A percentile compares a stretch with the other conserved stretches of the same genome.
Conservation (phyloP, 768 basidiomycete species). For the Pisolithus marmoratus region DNA sequence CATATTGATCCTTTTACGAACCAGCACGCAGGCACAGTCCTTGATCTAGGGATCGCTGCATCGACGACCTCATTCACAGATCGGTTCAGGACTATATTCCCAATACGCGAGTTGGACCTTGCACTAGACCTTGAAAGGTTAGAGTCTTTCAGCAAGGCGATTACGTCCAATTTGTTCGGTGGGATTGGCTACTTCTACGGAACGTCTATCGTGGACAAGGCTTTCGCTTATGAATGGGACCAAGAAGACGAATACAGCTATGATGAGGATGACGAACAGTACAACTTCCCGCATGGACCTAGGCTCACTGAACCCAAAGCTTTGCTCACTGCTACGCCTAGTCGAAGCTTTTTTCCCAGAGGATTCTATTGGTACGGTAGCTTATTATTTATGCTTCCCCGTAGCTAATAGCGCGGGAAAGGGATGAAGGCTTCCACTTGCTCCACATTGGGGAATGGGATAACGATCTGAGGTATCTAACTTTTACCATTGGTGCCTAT, state of each 20-base stretch:
- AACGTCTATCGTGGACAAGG: conserved; percentile 76
- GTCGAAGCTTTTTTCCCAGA: conserved; percentile 93
- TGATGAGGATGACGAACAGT: conserved; percentile 31
- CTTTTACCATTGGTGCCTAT: too few species aligned
- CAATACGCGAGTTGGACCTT: conserved; percentile 52
- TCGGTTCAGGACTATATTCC: conserved; percentile 68
- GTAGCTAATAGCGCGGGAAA: conserved; percentile 21
- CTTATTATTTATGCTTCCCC: not conserved
- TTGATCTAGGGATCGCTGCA: conserved; percentile 68
- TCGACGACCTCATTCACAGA: conserved; percentile 53
- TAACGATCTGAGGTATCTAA: conserved; percentile 66
- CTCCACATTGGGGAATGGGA: conserved; percentile 92
- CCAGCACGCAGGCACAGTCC: conserved; percentile 41
- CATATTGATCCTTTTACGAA: conserved; percentile 1
- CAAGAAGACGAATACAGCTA: conserved; percentile 47
- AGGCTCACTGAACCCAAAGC: conserved; percentile 67
- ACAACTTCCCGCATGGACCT: conserved; percentile 44
- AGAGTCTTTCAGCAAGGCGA: conserved; percentile 73
- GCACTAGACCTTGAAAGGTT: conserved; percentile 44
- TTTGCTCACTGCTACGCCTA: conserved; percentile 88
- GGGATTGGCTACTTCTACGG: conserved; percentile 97
- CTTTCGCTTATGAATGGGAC: conserved; percentile 90
- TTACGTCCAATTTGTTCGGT: conserved; percentile 88
- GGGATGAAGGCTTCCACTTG: conserved; percentile 98
- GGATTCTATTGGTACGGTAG: conserved; percentile 90